Evolutionary conservation across 148 eudicot genomes (phyloP), one percentile per base, ranked within the genome.

Genomic region (Salicornia ramosissima): DNA sequence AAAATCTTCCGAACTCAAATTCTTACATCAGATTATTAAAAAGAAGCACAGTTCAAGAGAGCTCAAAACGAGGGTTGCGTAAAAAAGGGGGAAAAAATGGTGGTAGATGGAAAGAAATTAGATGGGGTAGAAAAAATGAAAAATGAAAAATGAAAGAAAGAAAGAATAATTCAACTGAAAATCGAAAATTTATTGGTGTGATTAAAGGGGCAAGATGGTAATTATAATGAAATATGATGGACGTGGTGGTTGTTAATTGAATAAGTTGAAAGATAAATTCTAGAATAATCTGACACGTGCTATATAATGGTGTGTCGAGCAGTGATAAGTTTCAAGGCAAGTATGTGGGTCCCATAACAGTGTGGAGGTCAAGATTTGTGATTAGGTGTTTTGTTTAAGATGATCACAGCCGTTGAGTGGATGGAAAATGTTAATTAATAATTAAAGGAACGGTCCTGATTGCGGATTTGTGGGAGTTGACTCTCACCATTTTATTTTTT

Each of bases 261-360:
- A 31, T 71, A 49, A 16, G 47, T 13, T 26, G 42, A 40, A 66
- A 52, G 53, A 12, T 65, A 59, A 36, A 25, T 52, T 75, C 72
- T 68, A 52, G 63, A 72, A 60, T 36, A 39, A 31, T 73, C 61
- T 40, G 75, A 71, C 76, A 75, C 79, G 73, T 79, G 79, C 45
- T 39, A 1, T 42, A 26, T 22, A 31, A 30, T 25, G 69, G 69
- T 74, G 45, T 50, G 68, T 75, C 71, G 71, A 71, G 71, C 50
- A 49, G 51, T 55, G 75, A 36, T 61, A 46, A 61, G 65, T 64
- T 70, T 52, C n/a, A 74, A 68, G 62, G 56, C 73, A 75, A 75
- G 69, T 19, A 26, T 15, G 75, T 58, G 79, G 79, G 68, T 4
- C 67, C 74, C 67, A 58, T 8, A 3, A 21, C 40, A 11, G 9